phyloP scores from a whole-genome alignment of 306 rosid genomes.

The Casuarina equisetifolia region DNA sequence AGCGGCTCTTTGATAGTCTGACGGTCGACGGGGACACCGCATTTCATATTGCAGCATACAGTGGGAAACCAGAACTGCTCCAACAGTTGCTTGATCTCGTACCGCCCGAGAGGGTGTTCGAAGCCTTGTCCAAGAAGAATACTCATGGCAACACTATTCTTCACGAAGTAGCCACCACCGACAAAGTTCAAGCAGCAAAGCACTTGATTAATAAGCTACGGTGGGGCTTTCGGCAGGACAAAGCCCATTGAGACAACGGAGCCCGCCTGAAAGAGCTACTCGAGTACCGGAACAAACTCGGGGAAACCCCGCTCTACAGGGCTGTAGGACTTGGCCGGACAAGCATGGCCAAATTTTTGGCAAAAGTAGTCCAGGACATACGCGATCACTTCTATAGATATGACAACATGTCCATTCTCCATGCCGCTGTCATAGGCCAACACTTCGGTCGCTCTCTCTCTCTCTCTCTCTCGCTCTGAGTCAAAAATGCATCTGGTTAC shows the following conservation, averaged over 20 bases:
- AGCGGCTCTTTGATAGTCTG: background rate
- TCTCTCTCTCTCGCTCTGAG: no score
- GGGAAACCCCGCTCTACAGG: background rate
- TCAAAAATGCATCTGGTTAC: no score
- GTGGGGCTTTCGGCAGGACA: no score
- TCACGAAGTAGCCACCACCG: background rate
- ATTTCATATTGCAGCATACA: slow-evolving; percentile 11
- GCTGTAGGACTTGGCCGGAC: background rate
- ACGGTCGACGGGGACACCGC: slow-evolving; percentile 10
- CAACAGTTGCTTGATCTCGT: background rate
- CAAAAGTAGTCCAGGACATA: background rate
- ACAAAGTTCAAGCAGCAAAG: background rate
- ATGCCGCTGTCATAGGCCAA: background rate
- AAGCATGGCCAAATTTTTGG: background rate
- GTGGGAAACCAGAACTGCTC: background rate
- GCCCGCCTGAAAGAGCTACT: background rate
- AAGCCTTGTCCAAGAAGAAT: background rate
- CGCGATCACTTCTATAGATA: background rate
- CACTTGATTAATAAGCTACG: background rate
- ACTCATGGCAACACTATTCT: background rate
- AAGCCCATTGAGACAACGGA: background rate
- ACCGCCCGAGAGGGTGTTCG: background rate
- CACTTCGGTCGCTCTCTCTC: background rate
- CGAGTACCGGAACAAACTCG: background rate
- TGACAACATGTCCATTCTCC: background rate